These are phyloP conservation scores for Globisporangium middletonii DNA, from an alignment of 352 stramenopile species.

Conservation along the genomic window DNA sequence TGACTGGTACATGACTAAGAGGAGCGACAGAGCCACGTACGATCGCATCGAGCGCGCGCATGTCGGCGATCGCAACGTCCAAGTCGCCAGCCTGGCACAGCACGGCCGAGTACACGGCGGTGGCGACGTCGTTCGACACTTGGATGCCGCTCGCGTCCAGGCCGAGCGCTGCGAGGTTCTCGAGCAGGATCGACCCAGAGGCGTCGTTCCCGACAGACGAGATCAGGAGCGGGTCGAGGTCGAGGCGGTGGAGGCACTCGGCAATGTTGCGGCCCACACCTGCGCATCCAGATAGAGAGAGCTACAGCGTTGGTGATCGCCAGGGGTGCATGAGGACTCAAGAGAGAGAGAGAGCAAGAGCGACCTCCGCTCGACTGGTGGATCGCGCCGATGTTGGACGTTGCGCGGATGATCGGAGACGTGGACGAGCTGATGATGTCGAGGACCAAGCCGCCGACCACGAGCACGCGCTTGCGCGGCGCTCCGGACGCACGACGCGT, in stretches of 20 bases:
- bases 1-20: neutral
- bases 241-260: slow-evolving; percentile 78
- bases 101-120: slow-evolving; percentile 84
- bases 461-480: slow-evolving; percentile 44
- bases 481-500: neutral
- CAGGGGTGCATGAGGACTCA: neutral
- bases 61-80: slow-evolving; percentile 83
- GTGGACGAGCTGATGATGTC: slow-evolving; percentile 82
- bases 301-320: no score
- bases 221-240: slow-evolving; percentile 59
- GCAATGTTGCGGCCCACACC: slow-evolving; percentile 92
- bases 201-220: slow-evolving; percentile 78
- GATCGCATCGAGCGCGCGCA: slow-evolving; percentile 72
- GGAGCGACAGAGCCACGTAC: slow-evolving; percentile 19
- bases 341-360: slow-evolving; percentile 1
- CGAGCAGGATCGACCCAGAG: slow-evolving; percentile 62
- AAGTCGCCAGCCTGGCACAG: slow-evolving; percentile 73
- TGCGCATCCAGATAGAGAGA: slow-evolving; percentile 10
- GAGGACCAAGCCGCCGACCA: slow-evolving; percentile 83
- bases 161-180: slow-evolving; percentile 53
- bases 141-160: slow-evolving; percentile 58
- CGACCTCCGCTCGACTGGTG: slow-evolving; percentile 73
- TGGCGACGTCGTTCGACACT: slow-evolving; percentile 42
- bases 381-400: slow-evolving; percentile 85
- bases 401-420: slow-evolving; percentile 64